These are phyloP conservation scores for Rubroboletus satanas DNA, from an alignment of 768 basidiomycete species.

Conservation along the genomic window DNA sequence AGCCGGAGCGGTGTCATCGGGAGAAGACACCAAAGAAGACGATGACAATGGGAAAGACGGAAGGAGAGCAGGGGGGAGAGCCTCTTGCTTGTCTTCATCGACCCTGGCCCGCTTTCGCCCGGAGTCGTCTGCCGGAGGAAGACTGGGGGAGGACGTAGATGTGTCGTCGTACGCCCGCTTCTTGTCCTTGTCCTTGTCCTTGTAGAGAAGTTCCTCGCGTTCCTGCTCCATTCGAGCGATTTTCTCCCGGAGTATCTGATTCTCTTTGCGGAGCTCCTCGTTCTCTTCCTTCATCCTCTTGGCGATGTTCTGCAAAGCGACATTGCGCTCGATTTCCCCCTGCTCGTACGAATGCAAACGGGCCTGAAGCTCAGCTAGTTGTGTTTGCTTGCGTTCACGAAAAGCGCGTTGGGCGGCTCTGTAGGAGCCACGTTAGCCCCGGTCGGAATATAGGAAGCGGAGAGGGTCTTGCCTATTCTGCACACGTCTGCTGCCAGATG, in stretches of 20 bases:
- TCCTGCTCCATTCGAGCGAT: slow-evolving; percentile 41
- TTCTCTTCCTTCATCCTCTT: slow-evolving; percentile 88
- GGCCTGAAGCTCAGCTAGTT: slow-evolving; percentile 83
- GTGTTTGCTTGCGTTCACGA: slow-evolving; percentile 84
- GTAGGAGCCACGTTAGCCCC: slow-evolving; percentile 11
- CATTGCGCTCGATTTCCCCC: slow-evolving; percentile 85
- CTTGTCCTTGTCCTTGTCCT: slow-evolving; percentile 47
- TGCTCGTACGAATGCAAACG: slow-evolving; percentile 83
- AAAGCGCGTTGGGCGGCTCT: slow-evolving; percentile 90
- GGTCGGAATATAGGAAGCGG: background rate
- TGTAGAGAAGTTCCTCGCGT: slow-evolving; percentile 27
- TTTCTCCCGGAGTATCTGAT: slow-evolving; percentile 52
- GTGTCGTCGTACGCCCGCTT: slow-evolving; percentile 61
- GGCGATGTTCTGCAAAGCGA: slow-evolving; percentile 77
- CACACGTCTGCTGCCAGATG: slow-evolving; percentile 58
- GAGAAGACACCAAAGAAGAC: slow-evolving; percentile 51
- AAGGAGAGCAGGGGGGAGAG: slow-evolving; percentile 16
- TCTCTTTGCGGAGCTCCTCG: slow-evolving; percentile 67
- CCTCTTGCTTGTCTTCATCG: slow-evolving; percentile 20
- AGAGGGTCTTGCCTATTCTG: slow-evolving; percentile 60
- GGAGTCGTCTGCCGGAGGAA: slow-evolving; percentile 21
- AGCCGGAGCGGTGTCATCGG: slow-evolving; percentile 34
- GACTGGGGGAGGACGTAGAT: slow-evolving; percentile 29
- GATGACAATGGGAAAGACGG: slow-evolving; percentile 36
- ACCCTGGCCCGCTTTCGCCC: slow-evolving; percentile 38